Evolutionary conservation across 2,329 filamentous ascomycete genomes (phyloP), one percentile per base, ranked within the genome.

Genomic region (Ophiostoma quercus): DNA sequence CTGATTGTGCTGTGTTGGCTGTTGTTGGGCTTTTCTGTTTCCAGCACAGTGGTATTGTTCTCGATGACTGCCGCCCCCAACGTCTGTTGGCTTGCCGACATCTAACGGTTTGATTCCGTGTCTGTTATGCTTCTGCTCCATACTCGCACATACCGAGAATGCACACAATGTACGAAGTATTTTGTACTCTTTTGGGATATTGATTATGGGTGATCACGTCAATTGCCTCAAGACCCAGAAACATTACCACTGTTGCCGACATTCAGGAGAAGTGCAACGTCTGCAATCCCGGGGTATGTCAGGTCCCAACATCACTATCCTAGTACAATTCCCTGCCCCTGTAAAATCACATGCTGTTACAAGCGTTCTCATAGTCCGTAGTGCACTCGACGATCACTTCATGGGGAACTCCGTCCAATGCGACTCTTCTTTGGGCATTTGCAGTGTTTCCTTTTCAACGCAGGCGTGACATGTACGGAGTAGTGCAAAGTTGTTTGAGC

Each of bases 221-320:
- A 57, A 57, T 57, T 57, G 51, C 51, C 51, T 25, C n/a, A 57
- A 16, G 22, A 22, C 51, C 51, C 51, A 25, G n/a, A 57, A 57
- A 11, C n/a, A 29, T 29, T 12, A 57, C 22, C 8, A 22, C 22
- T 25, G n/a, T 9, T 14, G 22, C 51, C 22, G 19, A 4, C 51
- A 25, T 3, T 54, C 51, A 57, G 51, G 51, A 25, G 22, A 25
- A 29, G n/a, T 57, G 22, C 51, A 25, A 57, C 51, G 51, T 57
- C 22, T 57, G 43, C 43, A 11, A 57, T 25, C n/a, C n/a, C 51
- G 51, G 22, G 22, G 51, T 25, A 25, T 57, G 3, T 14, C 22
- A 9, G 47, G 22, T 47, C 16, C 16, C 16, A 47, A 16, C 43
- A 47, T 47, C 43, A 4, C 3, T 41, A 41, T n/a, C 43, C 19